Evolutionary conservation across 768 basidiomycete species (phyloP), one percentile per base, ranked within the genome.

Genomic region (Austroboletus eburneus): DNA sequence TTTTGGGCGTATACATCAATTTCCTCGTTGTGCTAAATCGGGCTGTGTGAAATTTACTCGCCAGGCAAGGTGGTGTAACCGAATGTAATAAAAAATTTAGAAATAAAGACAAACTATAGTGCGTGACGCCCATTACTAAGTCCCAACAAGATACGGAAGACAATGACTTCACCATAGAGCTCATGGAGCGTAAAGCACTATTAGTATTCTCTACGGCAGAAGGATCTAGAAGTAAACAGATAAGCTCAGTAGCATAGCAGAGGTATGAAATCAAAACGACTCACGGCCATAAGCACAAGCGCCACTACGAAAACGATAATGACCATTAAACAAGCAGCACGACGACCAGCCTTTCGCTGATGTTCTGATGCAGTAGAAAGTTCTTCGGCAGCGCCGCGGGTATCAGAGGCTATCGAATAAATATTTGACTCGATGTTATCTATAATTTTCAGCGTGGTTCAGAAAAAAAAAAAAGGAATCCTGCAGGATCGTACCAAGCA

Each of bases 371-470:
- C 96, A 14, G 87, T 87, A 2, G 77, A 81, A 27, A 98, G 76
- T 66, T 99, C 94, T 50, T 87, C 83, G 2, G 87, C 80, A 13
- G 93, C 95, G 32, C 81, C 81, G 2, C 79, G 71, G 1, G 91
- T 92, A 62, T 97, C 87, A 24, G 78, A 77, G 0, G 85, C 83
- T 42, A 97, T 86, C 1, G 86, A 89, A 14, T 84, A 86, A 32
- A 99, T 83, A 59, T 98, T 98, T 33, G 83, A 81, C 64, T 96
- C 92, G 59, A 99, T 95, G 57, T 95, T 95, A 61, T 97, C 95
- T 97, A 57, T n/a, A 13, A 45, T 29, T 42, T 33, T 25, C 24
- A 41, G 27, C 25, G 14, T 6, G 14, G 39, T 42, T 34, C 13
- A 42, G 16, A 17, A 41, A 29, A 10, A 20, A 5, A 16, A 25